Base-by-base conservation (phyloP, 371 early-diverging fungal species). In the Fennellomyces sp. region DNA sequence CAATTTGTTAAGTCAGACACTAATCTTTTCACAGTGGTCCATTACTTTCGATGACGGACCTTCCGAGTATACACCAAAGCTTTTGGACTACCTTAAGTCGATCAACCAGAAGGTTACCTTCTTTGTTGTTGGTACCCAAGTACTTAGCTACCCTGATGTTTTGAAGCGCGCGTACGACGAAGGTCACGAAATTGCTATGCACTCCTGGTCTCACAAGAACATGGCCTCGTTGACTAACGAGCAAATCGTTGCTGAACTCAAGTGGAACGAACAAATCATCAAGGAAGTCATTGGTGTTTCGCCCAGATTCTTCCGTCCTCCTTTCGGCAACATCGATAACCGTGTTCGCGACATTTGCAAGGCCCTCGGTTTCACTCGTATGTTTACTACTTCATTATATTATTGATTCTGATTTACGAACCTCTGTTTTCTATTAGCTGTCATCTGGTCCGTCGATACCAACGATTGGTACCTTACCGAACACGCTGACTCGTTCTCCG, bases 31-130 rank as follows among this genome's bases (percentile, higher is more conserved):
- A 26, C 12, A 4, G 25, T 52, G 6, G 26, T 39, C 13, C 33
- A 13, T 49, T 36, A 87, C 83, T 27, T 87, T 74, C 36, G 87
- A 86, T 41, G 89, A 87, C 50, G 88, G 88, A 33, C 88, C 88
- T 21, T 70, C 75, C 19, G 60, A 60, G 42, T 72, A 71, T 47
- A 78, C 76, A 29, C 83, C 61, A 48, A 66, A 31, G 19, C 66
- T 60, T 36, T 89, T 69, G 58, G 82, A 86, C 50, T 73, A 64
- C 50, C 68, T 90, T 48, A 76, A 83, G 54, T 51, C 65, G 38
- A 65, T 73, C 36, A 79, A 82, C 51, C 61, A 78, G 45, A 79
- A 84, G 50, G 87, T 83, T 1, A 87, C 89, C 5, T 76, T 90
- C 52, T 90, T 86, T 60, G 68, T 88, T 58, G 70, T 86, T 38